Conservation (phyloP, 805 yeast genomes). For the Saccharomycopsis capsularis region DNA sequence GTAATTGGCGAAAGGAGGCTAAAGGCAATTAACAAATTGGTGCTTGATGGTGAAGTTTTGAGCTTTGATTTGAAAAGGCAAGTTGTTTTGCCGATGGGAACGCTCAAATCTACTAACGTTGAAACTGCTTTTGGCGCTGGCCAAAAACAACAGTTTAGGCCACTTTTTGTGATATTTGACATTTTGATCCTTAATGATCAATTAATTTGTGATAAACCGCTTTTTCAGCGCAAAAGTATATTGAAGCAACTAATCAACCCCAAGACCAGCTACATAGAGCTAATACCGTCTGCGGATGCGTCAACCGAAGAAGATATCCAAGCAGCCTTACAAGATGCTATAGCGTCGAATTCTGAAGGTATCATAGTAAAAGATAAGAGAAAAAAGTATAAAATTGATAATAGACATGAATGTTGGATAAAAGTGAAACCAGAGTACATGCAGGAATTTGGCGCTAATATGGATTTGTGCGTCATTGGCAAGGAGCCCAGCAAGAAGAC, state of each 20-base stretch:
- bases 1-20: conserved; percentile 27
- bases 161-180: conserved; percentile 66
- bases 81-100: conserved; percentile 69
- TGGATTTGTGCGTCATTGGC: conserved; percentile 77
- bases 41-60: conserved; percentile 89
- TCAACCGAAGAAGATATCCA: conserved; percentile 46
- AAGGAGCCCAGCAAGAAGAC: conserved; percentile 63
- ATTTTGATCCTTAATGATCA: conserved; percentile 61
- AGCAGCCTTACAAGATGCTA: conserved; percentile 47
- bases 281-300: conserved; percentile 37
- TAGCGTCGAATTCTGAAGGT: conserved; percentile 70
- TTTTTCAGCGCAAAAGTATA: conserved; percentile 49
- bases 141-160: conserved; percentile 35
- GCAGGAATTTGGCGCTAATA: conserved; percentile 77
- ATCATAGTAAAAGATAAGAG: conserved; percentile 62
- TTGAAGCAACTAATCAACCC: conserved; percentile 41
- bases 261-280: conserved; percentile 41
- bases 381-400: conserved; percentile 54
- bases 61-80: conserved; percentile 63
- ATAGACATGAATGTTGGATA: conserved; percentile 63
- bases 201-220: conserved; percentile 47
- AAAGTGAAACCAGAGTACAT: conserved; percentile 90
- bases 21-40: conserved; percentile 31
- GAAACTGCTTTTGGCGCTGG: conserved; percentile 36
- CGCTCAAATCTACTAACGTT: conserved; percentile 63